Evolutionary conservation across 2,329 filamentous ascomycete genomes (phyloP).

Genomic region (Huntiella omanensis): DNA sequence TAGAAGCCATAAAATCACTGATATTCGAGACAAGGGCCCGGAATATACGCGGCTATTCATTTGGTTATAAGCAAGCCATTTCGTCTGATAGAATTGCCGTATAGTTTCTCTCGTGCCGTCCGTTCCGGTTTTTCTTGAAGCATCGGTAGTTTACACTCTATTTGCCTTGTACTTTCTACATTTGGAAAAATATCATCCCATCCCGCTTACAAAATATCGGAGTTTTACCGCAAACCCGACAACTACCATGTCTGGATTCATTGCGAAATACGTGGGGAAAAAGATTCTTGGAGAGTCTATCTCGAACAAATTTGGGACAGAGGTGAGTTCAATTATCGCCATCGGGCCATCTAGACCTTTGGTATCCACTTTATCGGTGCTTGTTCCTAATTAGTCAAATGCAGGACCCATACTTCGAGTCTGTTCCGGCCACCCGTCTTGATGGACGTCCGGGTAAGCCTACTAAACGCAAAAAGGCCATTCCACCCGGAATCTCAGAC

Average conservation of each 20-base stretch:
- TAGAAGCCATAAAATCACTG: too few species aligned
- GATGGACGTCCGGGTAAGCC: constrained; percentile 50
- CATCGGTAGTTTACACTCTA: background rate
- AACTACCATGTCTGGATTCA: constrained; percentile 28
- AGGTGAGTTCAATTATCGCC: constrained; percentile 21
- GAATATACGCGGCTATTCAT: too few species aligned
- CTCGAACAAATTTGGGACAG: constrained; percentile 38
- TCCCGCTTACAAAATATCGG: too few species aligned
- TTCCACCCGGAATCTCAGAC: constrained; percentile 64
- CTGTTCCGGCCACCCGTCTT: constrained; percentile 54
- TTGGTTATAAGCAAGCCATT: background rate
- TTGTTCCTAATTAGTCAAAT: background rate
- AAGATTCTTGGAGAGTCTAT: constrained; percentile 37
- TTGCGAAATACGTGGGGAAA: constrained; percentile 36
- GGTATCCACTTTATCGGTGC: background rate
- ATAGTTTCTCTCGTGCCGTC: background rate
- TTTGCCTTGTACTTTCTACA: background rate
- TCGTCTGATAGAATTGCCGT: background rate
- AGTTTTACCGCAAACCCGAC: background rate
- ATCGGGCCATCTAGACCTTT: background rate
- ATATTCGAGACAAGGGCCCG: too few species aligned
- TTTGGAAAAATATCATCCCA: background rate
- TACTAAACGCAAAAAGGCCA: constrained; percentile 70
- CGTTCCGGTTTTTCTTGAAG: background rate
- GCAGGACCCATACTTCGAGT: constrained; percentile 81